Percentiles rank a stretch among this genome's conserved stretches.
phyloP scores from a whole-genome alignment of 257 asterid species.

The Plantago elongata region DNA sequence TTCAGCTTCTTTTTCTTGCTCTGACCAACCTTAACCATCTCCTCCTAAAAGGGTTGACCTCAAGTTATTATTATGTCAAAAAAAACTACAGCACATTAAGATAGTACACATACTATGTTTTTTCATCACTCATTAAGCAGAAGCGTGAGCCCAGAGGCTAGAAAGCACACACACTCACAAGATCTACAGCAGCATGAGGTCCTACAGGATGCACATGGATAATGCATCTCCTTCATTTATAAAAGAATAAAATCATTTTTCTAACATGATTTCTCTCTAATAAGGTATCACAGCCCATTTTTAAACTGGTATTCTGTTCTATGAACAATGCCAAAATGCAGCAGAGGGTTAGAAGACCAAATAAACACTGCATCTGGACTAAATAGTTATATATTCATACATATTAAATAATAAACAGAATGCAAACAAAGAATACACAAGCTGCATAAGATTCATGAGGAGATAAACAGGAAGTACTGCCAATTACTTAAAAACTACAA shows the following conservation, averaged over 20 bases:
- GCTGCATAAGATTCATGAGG: too few relatives aligned
- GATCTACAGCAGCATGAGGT: not conserved
- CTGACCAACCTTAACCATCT: conserved; percentile 33
- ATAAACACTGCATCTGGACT: too few relatives aligned
- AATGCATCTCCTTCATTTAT: not conserved
- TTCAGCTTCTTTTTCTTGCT: conserved; percentile 41
- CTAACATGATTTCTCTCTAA: not conserved
- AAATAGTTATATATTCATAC: too few relatives aligned
- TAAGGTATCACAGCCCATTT: too few relatives aligned
- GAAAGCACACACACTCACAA: not conserved
- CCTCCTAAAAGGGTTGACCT: conserved; percentile 50
- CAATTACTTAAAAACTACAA: too few relatives aligned
- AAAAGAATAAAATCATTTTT: not conserved
- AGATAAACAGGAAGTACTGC: too few relatives aligned
- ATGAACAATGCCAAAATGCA: too few relatives aligned
- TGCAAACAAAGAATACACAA: too few relatives aligned
- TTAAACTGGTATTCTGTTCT: too few relatives aligned
- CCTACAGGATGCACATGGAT: not conserved
- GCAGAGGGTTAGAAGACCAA: too few relatives aligned
- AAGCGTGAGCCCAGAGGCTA: not conserved
- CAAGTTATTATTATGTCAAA: conserved; percentile 18
- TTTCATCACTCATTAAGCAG: not conserved
- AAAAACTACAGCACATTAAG: conserved; percentile 11
- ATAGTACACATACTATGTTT: not conserved
- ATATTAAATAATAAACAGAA: too few relatives aligned